phyloP scores from a whole-genome alignment of 352 stramenopile species.

The Phytopythium litorale region DNA sequence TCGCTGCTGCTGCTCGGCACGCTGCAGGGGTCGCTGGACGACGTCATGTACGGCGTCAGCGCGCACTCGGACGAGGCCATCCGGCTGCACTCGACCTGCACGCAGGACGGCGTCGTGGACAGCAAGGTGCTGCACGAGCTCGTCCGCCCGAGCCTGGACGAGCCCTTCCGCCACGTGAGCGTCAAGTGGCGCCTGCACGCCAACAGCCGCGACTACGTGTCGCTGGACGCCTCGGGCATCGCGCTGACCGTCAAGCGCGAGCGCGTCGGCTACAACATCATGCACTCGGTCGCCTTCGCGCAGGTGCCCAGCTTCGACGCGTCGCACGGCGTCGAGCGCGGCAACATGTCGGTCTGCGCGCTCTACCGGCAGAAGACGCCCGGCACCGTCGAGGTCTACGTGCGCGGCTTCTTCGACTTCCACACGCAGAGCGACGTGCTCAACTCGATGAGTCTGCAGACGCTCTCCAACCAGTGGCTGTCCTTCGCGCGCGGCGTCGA shows the following conservation, averaged over 20 bases:
- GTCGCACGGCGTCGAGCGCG: conserved; percentile 33
- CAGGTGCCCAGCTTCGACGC: conserved; percentile 30
- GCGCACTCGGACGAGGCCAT: conserved; percentile 38
- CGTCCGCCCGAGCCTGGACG: conserved; percentile 28
- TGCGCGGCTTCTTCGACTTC: conserved; percentile 47
- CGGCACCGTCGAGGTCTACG: conserved; percentile 43
- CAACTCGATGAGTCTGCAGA: conserved; percentile 31
- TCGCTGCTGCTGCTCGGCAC: conserved; percentile 55
- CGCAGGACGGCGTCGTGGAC: conserved; percentile 46
- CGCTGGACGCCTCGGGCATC: conserved; percentile 41
- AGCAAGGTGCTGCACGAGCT: conserved; percentile 47
- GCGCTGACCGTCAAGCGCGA: conserved; percentile 24
- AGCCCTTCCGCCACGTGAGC: conserved; percentile 45
- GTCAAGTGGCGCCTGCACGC: conserved; percentile 51
- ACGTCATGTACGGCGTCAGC: conserved; percentile 58
- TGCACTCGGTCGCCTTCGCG: conserved; percentile 54
- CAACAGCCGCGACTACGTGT: conserved; percentile 47
- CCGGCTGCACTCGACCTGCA: conserved; percentile 45
- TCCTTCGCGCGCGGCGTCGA: conserved; percentile 26
- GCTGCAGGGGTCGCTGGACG: conserved; percentile 48
- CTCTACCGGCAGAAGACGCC: conserved; percentile 42
- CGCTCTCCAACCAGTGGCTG: conserved; percentile 29
- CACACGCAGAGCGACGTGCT: conserved; percentile 36
- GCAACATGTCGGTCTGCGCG: conserved; percentile 48
- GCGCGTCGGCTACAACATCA: conserved; percentile 45